phyloP scores from a whole-genome alignment of 1,284 basidiomycete genomes.

The Fomitopsis betulina region DNA sequence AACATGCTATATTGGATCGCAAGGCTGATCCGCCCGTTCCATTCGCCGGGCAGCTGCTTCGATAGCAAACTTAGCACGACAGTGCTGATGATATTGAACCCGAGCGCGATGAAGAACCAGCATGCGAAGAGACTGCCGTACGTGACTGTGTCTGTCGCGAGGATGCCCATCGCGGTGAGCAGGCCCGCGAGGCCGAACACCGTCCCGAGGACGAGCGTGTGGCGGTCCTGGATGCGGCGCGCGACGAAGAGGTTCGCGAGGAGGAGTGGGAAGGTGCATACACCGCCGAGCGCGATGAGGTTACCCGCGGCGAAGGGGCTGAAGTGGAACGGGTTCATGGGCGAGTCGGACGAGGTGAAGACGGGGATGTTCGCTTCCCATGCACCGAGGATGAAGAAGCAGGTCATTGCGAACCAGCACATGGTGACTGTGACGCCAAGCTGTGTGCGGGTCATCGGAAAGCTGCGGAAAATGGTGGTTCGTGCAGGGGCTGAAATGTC shows the following conservation, averaged over 20 bases:
- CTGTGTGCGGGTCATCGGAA: slow-evolving; percentile 19
- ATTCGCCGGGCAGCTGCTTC: slow-evolving; percentile 60
- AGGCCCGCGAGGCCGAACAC: slow-evolving; percentile 50
- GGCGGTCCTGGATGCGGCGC: slow-evolving; percentile 55
- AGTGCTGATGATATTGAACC: slow-evolving; percentile 66
- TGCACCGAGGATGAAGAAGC: slow-evolving; percentile 69
- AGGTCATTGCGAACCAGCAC: slow-evolving; percentile 72
- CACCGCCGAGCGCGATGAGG: slow-evolving; percentile 65
- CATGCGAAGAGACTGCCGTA: slow-evolving; percentile 52
- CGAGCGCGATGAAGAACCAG: slow-evolving; percentile 66
- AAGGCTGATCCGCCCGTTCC: slow-evolving; percentile 53
- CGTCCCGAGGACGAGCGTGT: slow-evolving; percentile 51
- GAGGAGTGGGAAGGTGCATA: slow-evolving; percentile 62
- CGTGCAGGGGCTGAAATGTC: neutral
- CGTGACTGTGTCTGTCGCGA: slow-evolving; percentile 35
- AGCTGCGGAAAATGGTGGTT: neutral
- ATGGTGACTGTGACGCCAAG: slow-evolving; percentile 55
- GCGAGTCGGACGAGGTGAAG: slow-evolving; percentile 39
- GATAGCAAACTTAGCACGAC: slow-evolving; percentile 62
- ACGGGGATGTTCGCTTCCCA: slow-evolving; percentile 74
- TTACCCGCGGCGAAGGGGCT: slow-evolving; percentile 64
- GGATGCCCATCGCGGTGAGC: slow-evolving; percentile 44
- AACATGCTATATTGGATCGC: slow-evolving; percentile 69
- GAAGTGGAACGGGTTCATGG: slow-evolving; percentile 41
- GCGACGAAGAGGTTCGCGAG: slow-evolving; percentile 55